Percentiles rank a stretch among this genome's conserved stretches.
These are phyloP conservation scores for Canavalia ensiformis DNA, from an alignment of 306 rosid species.

Conservation along the genomic window DNA sequence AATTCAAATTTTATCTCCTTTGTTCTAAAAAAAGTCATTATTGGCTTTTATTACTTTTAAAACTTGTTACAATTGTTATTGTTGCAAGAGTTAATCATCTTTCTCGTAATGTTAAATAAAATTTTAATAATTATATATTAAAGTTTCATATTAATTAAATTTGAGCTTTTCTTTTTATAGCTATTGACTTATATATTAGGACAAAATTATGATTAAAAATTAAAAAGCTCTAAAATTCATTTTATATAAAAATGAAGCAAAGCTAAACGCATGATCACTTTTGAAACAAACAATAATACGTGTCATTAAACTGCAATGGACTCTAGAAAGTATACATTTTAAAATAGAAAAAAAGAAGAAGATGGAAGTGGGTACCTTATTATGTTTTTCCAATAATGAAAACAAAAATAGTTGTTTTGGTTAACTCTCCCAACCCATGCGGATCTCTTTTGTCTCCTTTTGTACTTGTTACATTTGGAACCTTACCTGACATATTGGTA, in stretches of 20 bases:
- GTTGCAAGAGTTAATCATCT: not conserved
- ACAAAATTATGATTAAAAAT: not conserved
- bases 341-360: not conserved
- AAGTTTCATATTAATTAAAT: not conserved
- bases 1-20: too few species aligned
- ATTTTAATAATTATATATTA: not conserved
- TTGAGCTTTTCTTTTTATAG: not conserved
- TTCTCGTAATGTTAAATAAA: not conserved
- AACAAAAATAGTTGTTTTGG: not conserved
- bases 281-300: constrained; percentile 1
- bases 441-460: not conserved
- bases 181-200: not conserved
- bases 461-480: constrained; percentile 1
- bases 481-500: constrained; percentile 7
- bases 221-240: not conserved
- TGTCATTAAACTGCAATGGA: not conserved
- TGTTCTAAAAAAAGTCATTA: too few species aligned
- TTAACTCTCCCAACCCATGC: not conserved
- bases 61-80: not conserved
- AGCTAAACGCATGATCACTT: not conserved
- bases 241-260: not conserved
- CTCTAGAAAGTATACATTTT: not conserved
- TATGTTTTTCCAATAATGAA: not conserved
- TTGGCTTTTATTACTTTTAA: too few species aligned
- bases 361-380: not conserved